Evolutionary conservation across 139 green algal species (phyloP), one percentile per base, ranked within the genome.

Genomic region (Eudorina sp.): DNA sequence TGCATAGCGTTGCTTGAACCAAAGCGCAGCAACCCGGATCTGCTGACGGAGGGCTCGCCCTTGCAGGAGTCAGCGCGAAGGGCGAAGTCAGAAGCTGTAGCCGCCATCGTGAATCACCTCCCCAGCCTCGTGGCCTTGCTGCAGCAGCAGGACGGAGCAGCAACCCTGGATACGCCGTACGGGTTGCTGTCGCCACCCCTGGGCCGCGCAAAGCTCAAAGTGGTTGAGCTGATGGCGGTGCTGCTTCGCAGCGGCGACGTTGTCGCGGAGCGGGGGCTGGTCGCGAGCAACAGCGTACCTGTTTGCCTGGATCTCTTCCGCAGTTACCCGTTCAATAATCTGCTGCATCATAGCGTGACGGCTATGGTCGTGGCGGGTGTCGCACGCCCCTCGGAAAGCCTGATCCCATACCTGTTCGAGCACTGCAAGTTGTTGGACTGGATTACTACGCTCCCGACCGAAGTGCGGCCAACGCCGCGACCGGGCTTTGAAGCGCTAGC

Each of bases 301-400:
- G 45, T 87, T 7, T 94, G 92, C 89, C 90, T 98, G 83, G 76
- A 94, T 51, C 94, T 99, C 31, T 96, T 99, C 53, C 75, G 92
- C 64, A 68, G 73, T 21, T 97, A 96, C 89, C 96, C 97, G 41
- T 98, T 99, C 95, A 98, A 99, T 92, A 98, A 97, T 90, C 90
- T 96, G 53, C 90, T 99, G 86, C 97, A 99, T 87, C 94, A 95
- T 81, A 92, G 94, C 43, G 94, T 97, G 21, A 84, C 88, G 1
- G 74, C 76, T 4, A 85, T 99, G 84, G n/a, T 99, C 3, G 27
- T 90, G 7, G 90, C 89, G 1, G 84, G 66, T 25, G 40, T 97
- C 53, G 90, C 74, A 5, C 72, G 68, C 36, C 86, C 85, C 21
- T 93, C 85, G 14, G 38, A 91, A 16, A 51, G 31, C 18, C 83